Percentiles rank a stretch among this genome's conserved stretches.
Evolutionary conservation across 1,284 basidiomycete genomes (phyloP).

Genomic region (Malassezia equina): DNA sequence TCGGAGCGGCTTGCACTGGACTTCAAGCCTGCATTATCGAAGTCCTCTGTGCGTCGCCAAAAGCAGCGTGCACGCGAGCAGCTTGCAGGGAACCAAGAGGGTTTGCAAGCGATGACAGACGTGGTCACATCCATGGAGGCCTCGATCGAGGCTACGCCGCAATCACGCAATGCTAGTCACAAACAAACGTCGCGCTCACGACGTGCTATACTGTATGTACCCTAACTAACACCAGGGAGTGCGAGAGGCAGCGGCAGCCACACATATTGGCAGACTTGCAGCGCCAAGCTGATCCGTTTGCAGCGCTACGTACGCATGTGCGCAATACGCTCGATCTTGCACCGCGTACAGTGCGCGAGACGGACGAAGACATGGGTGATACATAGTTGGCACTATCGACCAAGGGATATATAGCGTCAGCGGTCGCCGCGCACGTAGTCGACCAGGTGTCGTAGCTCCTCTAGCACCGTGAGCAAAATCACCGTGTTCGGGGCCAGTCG

Average conservation of each 20-base stretch:
- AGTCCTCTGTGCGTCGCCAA: constrained; percentile 28
- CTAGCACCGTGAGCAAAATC: constrained; percentile 41
- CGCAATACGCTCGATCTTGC: constrained; percentile 28
- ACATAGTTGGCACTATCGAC: background rate
- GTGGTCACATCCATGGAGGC: constrained; percentile 10
- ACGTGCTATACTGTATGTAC: constrained; percentile 6
- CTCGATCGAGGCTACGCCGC: background rate
- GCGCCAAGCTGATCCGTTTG: constrained; percentile 33
- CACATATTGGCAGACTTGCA: constrained; percentile 33
- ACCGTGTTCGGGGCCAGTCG: constrained; percentile 44
- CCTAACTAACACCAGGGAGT: background rate
- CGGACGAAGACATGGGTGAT: constrained; percentile 2
- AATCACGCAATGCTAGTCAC: no score
- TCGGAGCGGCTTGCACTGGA: background rate
- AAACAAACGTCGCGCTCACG: background rate
- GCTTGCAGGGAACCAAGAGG: constrained; percentile 30
- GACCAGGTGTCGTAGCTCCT: constrained; percentile 34
- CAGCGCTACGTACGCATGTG: constrained; percentile 36
- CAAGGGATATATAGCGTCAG: background rate
- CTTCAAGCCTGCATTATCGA: constrained; percentile 18
- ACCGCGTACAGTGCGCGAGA: background rate
- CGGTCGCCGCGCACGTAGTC: constrained; percentile 21
- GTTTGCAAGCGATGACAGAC: constrained; percentile 29
- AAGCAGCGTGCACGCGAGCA: constrained; percentile 36
- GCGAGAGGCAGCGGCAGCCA: constrained; percentile 34